Percentiles rank a stretch among this genome's conserved stretches.
phyloP scores from a whole-genome alignment of 2,329 filamentous ascomycete species.

The Beauveria scarabaeidicola region DNA sequence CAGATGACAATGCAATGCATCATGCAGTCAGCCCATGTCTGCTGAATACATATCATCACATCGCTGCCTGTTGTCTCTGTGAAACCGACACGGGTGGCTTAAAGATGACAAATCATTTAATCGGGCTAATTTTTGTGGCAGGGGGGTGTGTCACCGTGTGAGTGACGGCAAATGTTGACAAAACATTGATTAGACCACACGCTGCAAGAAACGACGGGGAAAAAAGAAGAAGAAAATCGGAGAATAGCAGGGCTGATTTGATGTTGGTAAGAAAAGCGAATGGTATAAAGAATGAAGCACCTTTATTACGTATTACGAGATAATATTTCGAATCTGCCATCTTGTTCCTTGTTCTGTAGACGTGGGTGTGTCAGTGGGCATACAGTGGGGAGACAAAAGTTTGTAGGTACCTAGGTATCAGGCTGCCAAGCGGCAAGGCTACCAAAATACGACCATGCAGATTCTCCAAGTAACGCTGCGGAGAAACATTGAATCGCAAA shows the following conservation, averaged over 20 bases:
- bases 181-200: not conserved
- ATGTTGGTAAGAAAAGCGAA: not conserved
- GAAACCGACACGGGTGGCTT: not conserved
- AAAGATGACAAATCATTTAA: conserved; percentile 1
- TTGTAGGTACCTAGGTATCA: no score
- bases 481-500: no score
- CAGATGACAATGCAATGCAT: not conserved
- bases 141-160: not conserved
- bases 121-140: not conserved
- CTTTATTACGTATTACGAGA: not conserved
- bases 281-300: not conserved
- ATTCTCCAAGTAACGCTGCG: no score
- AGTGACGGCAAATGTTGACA: not conserved
- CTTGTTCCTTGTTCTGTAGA: no score
- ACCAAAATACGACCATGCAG: no score
- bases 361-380: no score
- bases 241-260: not conserved
- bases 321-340: not conserved
- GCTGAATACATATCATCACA: not conserved
- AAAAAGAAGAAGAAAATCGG: not conserved
- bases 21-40: not conserved
- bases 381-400: no score
- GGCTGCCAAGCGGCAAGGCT: no score
- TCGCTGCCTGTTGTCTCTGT: not conserved
- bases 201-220: not conserved